Conservation (phyloP, 352 stramenopile genomes). For the Phytopythium helicoides region DNA sequence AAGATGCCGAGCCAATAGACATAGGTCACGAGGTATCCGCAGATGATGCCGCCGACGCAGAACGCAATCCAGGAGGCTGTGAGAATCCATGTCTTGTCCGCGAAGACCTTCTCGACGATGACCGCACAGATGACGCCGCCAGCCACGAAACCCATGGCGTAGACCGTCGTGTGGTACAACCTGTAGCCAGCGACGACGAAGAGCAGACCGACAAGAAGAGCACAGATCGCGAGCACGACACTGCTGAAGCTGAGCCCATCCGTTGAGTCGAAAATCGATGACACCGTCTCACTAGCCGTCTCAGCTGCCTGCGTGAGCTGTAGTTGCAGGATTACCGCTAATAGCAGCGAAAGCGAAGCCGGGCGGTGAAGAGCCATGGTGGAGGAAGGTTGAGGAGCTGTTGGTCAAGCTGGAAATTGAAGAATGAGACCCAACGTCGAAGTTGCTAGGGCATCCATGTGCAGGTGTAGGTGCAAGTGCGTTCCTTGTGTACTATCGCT, state of each 20-base stretch:
- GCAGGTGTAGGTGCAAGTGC: not conserved
- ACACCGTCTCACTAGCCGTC: conserved; percentile 20
- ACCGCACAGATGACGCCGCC: conserved; percentile 48
- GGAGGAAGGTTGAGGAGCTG: not conserved
- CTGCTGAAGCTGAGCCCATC: conserved; percentile 33
- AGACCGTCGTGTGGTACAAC: conserved; percentile 57
- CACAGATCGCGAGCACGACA: conserved; percentile 33
- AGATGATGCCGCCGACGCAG: conserved; percentile 48
- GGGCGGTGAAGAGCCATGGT: not conserved
- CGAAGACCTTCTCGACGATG: conserved; percentile 52
- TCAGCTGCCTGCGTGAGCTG: conserved; percentile 8
- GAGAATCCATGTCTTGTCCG: conserved; percentile 44
- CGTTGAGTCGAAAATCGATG: conserved; percentile 33
- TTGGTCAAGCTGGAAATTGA: conserved; percentile 12
- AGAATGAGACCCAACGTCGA: conserved; percentile 9
- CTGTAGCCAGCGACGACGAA: conserved; percentile 51
- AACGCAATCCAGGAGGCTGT: conserved; percentile 74
- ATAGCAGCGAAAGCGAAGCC: not conserved
- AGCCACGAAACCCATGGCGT: conserved; percentile 55
- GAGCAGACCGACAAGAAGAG: conserved; percentile 40
- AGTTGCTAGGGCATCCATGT: not conserved
- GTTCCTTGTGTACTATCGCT: not conserved
- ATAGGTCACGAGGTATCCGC: conserved; percentile 47
- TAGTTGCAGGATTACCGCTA: conserved; percentile 12
- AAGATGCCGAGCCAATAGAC: conserved; percentile 55